These are phyloP conservation scores for Dactylorhiza incarnata DNA, from an alignment of 106 monocot genomes.

Conservation along the genomic window DNA sequence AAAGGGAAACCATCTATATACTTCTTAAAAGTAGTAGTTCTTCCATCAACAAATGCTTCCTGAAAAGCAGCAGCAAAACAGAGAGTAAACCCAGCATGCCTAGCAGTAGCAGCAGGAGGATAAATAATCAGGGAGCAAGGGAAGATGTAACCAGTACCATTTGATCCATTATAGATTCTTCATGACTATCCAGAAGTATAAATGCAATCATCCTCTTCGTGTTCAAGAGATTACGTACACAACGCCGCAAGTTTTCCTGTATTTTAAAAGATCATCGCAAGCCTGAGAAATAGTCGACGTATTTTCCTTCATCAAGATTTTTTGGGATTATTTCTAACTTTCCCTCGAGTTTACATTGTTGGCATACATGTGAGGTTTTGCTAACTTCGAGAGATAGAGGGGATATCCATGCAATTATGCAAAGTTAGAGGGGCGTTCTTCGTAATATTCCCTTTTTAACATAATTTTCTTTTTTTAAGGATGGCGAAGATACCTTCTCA, in stretches of 20 bases:
- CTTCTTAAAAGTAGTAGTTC: conserved; percentile 31
- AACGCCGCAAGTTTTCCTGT: conserved; percentile 64
- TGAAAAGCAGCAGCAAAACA: conserved; percentile 19
- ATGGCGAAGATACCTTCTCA: conserved; percentile 47
- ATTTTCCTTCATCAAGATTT: too few relatives aligned
- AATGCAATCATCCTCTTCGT: conserved; percentile 77
- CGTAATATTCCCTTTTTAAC: conserved; percentile 48
- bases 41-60: conserved; percentile 56
- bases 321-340: conserved; percentile 47
- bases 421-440: not conserved
- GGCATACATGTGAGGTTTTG: conserved; percentile 60
- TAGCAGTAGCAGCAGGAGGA: not conserved
- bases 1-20: conserved; percentile 81
- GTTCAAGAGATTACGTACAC: conserved; percentile 54
- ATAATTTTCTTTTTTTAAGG: not conserved
- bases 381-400: conserved; percentile 22
- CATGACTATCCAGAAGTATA: conserved; percentile 67
- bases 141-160: conserved; percentile 25
- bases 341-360: conserved; percentile 58
- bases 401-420: conserved; percentile 8
- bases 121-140: not conserved
- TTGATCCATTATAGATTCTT: conserved; percentile 71
- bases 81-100: not conserved
- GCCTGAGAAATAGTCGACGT: too few relatives aligned
- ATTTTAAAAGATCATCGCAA: not conserved